Percentiles rank a stretch among this genome's conserved stretches.
Evolutionary conservation across 1,284 basidiomycete genomes (phyloP).

Genomic region (Sporisorium iseilematis-ciliati): DNA sequence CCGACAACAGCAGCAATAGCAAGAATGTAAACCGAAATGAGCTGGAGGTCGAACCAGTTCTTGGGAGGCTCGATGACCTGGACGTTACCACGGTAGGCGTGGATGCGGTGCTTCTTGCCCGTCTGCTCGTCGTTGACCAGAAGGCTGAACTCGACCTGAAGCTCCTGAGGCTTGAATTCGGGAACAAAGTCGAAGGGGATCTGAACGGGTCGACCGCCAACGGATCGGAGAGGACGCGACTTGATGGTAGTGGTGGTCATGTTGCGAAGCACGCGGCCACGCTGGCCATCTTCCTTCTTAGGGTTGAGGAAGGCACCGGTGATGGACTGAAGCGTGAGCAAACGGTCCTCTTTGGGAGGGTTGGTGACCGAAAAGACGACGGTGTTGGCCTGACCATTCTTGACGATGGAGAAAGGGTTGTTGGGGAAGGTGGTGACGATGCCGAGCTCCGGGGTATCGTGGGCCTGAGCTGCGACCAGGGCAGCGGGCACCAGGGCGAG

Average conservation of each 20-base stretch:
- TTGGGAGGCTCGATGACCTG: slow-evolving; percentile 66
- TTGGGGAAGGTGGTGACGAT: slow-evolving; percentile 66
- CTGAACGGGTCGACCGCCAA: slow-evolving; percentile 58
- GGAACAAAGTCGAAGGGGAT: slow-evolving; percentile 67
- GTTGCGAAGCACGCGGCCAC: slow-evolving; percentile 65
- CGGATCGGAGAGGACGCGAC: slow-evolving; percentile 55
- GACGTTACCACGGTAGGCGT: slow-evolving; percentile 62
- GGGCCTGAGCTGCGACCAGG: slow-evolving; percentile 50
- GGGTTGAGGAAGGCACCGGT: slow-evolving; percentile 68
- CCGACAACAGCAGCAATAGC: slow-evolving; percentile 38
- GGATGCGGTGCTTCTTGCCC: slow-evolving; percentile 62
- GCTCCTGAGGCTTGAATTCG: slow-evolving; percentile 67
- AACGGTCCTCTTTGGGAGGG: slow-evolving; percentile 59
- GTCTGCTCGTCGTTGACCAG: slow-evolving; percentile 63
- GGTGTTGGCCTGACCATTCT: slow-evolving; percentile 67
- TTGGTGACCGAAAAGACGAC: slow-evolving; percentile 65
- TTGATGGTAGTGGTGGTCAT: slow-evolving; percentile 66
- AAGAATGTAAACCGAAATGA: slow-evolving; percentile 62
- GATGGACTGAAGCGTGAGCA: slow-evolving; percentile 59
- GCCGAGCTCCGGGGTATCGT: slow-evolving; percentile 64
- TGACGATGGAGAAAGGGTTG: slow-evolving; percentile 65
- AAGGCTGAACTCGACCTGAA: slow-evolving; percentile 62
- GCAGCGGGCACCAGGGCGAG: slow-evolving; percentile 34
- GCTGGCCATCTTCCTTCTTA: slow-evolving; percentile 60
- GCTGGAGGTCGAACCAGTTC: slow-evolving; percentile 65